phyloP scores from a whole-genome alignment of 805 yeast genomes.

The Phaffomyces antillensis region DNA sequence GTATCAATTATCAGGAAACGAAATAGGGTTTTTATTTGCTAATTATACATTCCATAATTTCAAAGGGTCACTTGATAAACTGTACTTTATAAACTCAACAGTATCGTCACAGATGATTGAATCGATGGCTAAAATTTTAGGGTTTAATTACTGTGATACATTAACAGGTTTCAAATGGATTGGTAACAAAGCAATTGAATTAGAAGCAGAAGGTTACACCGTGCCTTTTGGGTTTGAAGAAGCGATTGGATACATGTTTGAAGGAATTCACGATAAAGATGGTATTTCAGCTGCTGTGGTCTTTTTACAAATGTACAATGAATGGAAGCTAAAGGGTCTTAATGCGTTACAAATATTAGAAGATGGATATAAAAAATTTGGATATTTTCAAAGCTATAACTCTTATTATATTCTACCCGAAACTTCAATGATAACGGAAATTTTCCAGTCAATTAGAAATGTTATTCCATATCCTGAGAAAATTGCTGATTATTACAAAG shows the following conservation, averaged over 20 bases:
- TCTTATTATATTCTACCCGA: conserved; percentile 73
- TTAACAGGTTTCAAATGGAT: conserved; percentile 97
- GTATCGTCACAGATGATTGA: conserved; percentile 82
- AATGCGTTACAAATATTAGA: conserved; percentile 46
- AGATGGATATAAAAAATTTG: conserved; percentile 56
- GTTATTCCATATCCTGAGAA: conserved; percentile 31
- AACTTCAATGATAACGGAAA: conserved; percentile 39
- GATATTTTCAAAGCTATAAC: conserved; percentile 78
- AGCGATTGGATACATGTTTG: conserved; percentile 92
- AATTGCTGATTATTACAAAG: conserved; percentile 47
- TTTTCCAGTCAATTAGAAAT: conserved; percentile 49
- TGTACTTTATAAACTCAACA: conserved; percentile 75
- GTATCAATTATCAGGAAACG: conserved; percentile 86
- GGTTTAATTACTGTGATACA: conserved; percentile 68
- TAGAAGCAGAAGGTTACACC: conserved; percentile 51
- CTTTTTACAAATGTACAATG: conserved; percentile 61
- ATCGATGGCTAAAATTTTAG: conserved; percentile 55
- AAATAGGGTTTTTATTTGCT: conserved; percentile 82
- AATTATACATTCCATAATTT: conserved; percentile 37
- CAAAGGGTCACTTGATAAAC: conserved; percentile 23
- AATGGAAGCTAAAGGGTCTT: conserved; percentile 36
- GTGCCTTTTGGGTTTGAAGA: conserved; percentile 95
- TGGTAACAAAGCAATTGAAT: conserved; percentile 77
- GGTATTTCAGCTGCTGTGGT: conserved; percentile 78
- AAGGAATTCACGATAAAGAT: conserved; percentile 82